Conservation (phyloP, 2,329 filamentous ascomycete genomes). For the Fusarium continuum region DNA sequence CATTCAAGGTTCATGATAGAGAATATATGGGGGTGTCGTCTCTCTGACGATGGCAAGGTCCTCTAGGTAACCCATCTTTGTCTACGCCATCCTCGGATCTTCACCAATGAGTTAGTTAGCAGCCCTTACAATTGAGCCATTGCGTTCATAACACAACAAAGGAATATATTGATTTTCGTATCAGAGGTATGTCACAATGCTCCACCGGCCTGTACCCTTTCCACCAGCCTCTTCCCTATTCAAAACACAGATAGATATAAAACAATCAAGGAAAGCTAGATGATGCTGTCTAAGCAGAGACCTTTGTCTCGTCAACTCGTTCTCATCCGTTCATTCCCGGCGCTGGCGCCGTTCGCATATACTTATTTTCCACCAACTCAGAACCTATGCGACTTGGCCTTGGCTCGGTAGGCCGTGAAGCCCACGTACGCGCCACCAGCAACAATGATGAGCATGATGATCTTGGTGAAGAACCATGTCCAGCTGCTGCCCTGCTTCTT, state of each 20-base stretch:
- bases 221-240: slow-evolving; percentile 15
- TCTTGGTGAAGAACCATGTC: slow-evolving; percentile 79
- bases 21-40: too few relatives aligned
- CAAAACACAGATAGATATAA: slow-evolving; percentile 33
- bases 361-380: slow-evolving; percentile 45
- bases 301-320: slow-evolving; percentile 5
- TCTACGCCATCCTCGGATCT: too few relatives aligned
- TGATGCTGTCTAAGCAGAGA: slow-evolving; percentile 24
- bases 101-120: too few relatives aligned
- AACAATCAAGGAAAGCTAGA: slow-evolving; percentile 18
- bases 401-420: slow-evolving; percentile 82
- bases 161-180: slow-evolving; percentile 19
- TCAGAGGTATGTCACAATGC: slow-evolving; percentile 24
- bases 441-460: slow-evolving; percentile 76
- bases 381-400: slow-evolving; percentile 67
- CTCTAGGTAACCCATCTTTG: too few relatives aligned
- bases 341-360: background rate
- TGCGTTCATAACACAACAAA: slow-evolving; percentile 8
- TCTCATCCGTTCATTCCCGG: slow-evolving; percentile 1
- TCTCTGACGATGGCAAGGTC: too few relatives aligned
- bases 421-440: slow-evolving; percentile 82
- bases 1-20: background rate
- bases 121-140: too few relatives aligned
- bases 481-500: slow-evolving; percentile 61
- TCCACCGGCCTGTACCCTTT: slow-evolving; percentile 25